phyloP scores from a whole-genome alignment of 2,329 filamentous ascomycete species.

The Penicillium sp. region DNA sequence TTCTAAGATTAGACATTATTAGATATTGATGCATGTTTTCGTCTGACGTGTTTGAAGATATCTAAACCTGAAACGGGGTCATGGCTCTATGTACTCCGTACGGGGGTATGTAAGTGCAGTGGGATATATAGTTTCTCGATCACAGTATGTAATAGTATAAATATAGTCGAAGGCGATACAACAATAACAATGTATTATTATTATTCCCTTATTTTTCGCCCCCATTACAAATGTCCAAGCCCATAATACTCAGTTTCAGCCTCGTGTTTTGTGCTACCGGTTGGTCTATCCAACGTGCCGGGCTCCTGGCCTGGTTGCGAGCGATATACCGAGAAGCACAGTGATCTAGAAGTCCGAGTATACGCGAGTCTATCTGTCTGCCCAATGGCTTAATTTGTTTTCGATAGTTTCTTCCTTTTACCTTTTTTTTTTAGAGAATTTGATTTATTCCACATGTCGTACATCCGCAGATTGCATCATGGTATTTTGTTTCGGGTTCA shows the following conservation, averaged over 20 bases:
- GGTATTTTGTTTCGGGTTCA: background rate
- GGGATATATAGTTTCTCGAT: background rate
- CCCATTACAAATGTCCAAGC: background rate
- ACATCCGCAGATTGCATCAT: slow-evolving; percentile 2
- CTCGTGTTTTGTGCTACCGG: slow-evolving; percentile 11
- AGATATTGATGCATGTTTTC: background rate
- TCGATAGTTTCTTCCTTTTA: background rate
- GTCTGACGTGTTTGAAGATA: slow-evolving; percentile 6
- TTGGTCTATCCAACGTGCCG: slow-evolving; percentile 6
- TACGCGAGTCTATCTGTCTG: background rate
- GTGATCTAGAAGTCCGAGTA: background rate
- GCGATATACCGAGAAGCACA: background rate
- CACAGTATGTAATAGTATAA: background rate
- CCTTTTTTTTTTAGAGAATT: background rate
- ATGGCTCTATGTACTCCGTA: background rate
- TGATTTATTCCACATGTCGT: background rate
- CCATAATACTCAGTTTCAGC: background rate
- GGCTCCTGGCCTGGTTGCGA: background rate
- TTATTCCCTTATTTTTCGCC: background rate
- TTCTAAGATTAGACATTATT: slow-evolving; percentile 3
- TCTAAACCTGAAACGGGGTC: slow-evolving; percentile 5
- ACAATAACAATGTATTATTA: background rate
- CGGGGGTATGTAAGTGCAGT: no score
- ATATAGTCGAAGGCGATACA: no score
- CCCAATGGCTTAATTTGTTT: background rate